Base-by-base conservation (phyloP, 1,284 basidiomycete species). In the Kalmanozyma brasiliensis region DNA sequence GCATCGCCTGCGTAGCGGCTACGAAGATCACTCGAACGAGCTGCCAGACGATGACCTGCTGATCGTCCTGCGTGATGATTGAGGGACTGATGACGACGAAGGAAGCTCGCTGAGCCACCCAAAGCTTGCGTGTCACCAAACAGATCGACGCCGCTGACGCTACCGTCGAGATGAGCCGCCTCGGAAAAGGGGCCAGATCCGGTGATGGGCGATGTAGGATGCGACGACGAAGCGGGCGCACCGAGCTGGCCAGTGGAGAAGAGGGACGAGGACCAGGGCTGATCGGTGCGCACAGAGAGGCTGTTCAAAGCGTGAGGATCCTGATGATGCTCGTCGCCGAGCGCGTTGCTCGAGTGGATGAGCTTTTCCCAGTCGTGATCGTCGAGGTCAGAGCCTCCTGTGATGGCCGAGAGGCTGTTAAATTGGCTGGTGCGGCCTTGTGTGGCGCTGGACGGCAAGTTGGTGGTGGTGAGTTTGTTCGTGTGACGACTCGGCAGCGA, bases 351-450 rank as follows among this genome's bases (percentile, higher is more conserved):
- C 10, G 68, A 64, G 17, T 60, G 61, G 34, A 77, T 76, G 49
- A 74, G 66, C 52, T 61, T 70, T 36, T 77, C 75, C 75, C 75
- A 77, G 14, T 77, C 75, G 42, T 77, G 66, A 8, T 77, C 74
- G 49, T 74, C 75, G 9, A 67, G 17, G 29, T 76, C 73, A 8
- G 60, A 52, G 1, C 72, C 65, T 22, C 73, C 75, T 4, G 68
- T 73, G 52, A 77, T 77, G 38, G 71, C 75, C 5, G 63, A 74
- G 9, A 77, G 62, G 32, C 73, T 76, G 43, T 77, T 77, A 57
- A 62, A 66, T 20, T 58, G 47, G 38, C 58, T 63, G 7, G 48
- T 42, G 22, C 63, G 53, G 13, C 63, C 63, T 16, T 66, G 68
- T 1, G 68, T 66, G 8, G 58, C 63, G 44, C 55, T 66, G 22